phyloP scores from a whole-genome alignment of 1,284 basidiomycete genomes.

The Stygiomarasmius scandens region DNA sequence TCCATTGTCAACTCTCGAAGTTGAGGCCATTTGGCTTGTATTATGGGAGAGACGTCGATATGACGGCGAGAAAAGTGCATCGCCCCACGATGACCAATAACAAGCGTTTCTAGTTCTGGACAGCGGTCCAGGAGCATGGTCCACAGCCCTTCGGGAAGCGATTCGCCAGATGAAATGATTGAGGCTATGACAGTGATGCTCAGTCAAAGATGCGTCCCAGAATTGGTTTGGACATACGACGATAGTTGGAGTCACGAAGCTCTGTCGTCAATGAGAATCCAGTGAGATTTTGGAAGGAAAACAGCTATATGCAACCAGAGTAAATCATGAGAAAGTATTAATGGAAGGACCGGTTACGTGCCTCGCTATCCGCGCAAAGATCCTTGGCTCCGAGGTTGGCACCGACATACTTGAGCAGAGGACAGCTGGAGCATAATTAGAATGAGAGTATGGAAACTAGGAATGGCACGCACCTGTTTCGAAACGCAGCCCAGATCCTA shows the following conservation, averaged over 20 bases:
- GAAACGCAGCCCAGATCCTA: conserved; percentile 50
- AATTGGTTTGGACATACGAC: conserved; percentile 5
- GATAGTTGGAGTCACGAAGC: conserved; percentile 36
- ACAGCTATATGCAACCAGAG: conserved; percentile 38
- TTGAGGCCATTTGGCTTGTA: conserved; percentile 47
- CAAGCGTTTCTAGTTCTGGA: conserved; percentile 45
- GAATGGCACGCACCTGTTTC: conserved; percentile 38
- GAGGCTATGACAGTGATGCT: background rate
- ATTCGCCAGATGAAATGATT: conserved; percentile 19
- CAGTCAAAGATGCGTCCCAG: too few relatives aligned
- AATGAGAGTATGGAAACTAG: background rate
- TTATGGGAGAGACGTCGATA: conserved; percentile 40
- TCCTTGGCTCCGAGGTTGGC: conserved; percentile 46
- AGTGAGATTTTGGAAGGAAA: conserved; percentile 47
- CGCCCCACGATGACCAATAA: conserved; percentile 41
- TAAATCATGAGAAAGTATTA: background rate
- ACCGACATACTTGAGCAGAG: conserved; percentile 45
- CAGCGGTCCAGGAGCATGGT: conserved; percentile 54
- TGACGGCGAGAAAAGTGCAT: conserved; percentile 32
- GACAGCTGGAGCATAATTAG: conserved; percentile 39
- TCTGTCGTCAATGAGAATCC: conserved; percentile 51
- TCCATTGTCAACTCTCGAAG: conserved; percentile 46
- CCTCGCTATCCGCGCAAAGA: conserved; percentile 46
- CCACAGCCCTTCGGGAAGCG: conserved; percentile 40
- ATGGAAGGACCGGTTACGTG: conserved; percentile 34